Evolutionary conservation across 768 basidiomycete genomes (phyloP).

Genomic region (Serendipita sp.): DNA sequence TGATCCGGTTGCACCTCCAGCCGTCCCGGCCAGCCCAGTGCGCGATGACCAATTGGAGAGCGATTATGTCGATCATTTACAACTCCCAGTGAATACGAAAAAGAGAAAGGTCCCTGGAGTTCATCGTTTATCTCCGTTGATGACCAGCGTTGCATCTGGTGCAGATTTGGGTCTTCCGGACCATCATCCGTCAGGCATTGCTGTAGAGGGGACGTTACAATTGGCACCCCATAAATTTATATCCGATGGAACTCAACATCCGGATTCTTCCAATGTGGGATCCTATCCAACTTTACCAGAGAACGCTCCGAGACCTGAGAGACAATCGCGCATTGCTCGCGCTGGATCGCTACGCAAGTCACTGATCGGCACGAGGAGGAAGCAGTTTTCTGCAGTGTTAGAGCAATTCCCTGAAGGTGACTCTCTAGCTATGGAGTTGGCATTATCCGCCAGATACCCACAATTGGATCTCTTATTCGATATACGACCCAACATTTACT

Average conservation of each 20-base stretch:
- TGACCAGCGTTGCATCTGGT: background rate
- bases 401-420: conserved; percentile 50
- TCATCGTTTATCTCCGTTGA: background rate
- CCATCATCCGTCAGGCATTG: background rate
- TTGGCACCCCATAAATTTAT: background rate
- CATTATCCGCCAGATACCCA: conserved; percentile 35
- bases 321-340: conserved; percentile 16
- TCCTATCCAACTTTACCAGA: background rate
- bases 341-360: conserved; percentile 66
- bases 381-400: conserved; percentile 53
- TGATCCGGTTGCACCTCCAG: background rate
- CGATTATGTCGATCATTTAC: conserved; percentile 51
- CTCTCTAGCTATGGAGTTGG: conserved; percentile 61
- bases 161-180: background rate
- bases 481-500: background rate
- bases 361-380: conserved; percentile 46
- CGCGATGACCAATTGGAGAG: conserved; percentile 41
- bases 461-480: background rate
- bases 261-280: background rate
- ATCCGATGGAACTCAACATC: background rate
- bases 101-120: conserved; percentile 63
- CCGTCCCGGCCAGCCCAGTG: conserved; percentile 13
- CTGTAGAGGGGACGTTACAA: background rate
- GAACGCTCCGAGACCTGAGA: background rate
- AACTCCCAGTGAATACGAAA: conserved; percentile 71